Evolutionary conservation across 192 early-diverging fungal genomes (phyloP), one percentile per base, ranked within the genome.

Genomic region (Gamsiella multidivaricata): DNA sequence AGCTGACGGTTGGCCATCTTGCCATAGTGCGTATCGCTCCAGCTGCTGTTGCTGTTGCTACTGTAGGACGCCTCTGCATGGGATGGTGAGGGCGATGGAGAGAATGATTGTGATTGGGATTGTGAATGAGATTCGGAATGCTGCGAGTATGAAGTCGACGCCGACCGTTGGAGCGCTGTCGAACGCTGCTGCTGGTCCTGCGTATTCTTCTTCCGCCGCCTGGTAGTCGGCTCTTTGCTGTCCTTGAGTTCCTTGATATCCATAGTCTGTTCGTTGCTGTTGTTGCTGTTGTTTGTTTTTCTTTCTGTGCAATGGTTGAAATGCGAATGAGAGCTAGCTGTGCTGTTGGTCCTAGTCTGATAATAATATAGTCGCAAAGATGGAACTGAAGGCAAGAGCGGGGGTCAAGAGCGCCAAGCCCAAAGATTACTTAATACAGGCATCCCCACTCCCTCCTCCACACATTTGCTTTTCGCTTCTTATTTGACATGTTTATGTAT

Each of bases 61-160:
- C 18, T 26, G 52, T 28, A 29, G 52, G n/a, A n/a, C 52, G 0
- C 11, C 37, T 39, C 37, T 32, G 6, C 18, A 8, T 31, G 52
- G n/a, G n/a, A 15, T 25, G 15, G 25, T 22, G 18, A 51, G 4
- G 43, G 45, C 12, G 33, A 33, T 36, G 31, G 12, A 7, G 22
- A 26, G 33, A 36, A 63, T 51, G 61, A 50, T 14, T 51, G 49
- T 36, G 29, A 33, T 49, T 23, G 15, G 22, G 57, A 39, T 18
- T 29, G 2, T 45, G 49, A 63, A 8, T 63, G 61, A 12, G 51
- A 37, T 12, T 54, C 41, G 45, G 34, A 28, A n/a, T 54, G 53
- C 20, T 32, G 42, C 15, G 55, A 25, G 28, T 18, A 26, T 17
- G 47, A 5, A 25, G 12, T 50, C 1, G n/a, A 47, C 1, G 60